Evolutionary conservation across 257 asterid species (phyloP), one percentile per base, ranked within the genome.

Genomic region (Rubia yunnanensis): DNA sequence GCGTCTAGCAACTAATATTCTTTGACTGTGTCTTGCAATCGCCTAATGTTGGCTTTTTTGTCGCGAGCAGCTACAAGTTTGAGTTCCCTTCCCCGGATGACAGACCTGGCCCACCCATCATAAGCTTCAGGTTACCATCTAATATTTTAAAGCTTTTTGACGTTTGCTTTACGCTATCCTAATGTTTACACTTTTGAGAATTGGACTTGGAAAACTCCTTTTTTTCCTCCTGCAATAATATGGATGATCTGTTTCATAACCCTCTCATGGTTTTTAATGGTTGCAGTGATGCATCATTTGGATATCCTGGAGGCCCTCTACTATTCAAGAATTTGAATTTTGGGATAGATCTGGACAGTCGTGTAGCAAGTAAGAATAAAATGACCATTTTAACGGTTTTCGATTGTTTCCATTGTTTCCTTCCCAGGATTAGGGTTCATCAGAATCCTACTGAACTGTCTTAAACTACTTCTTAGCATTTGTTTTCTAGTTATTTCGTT

Each of bases 61-160:
- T 68, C 73, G 41, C 66, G 35, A 72, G 80, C 94, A 92, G 99
- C 84, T 92, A 92, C 87, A 89, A 89, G 77, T 92, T 92, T 73
- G 99, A 89, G 73, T 92, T 92, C 74, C 99, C 99, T 60, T 90
- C 97, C 70, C 99, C 99, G 35, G 97, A 92, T 72, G 99, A 92
- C 79, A 82, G 97, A 70, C 99, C 99, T 7, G 97, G 99, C 65
- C 85, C 92, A 57, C 99, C 99, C 65, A 88, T 92, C 67, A 92
- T 92, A 80, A 92, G 97, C 81, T 92, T 92, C 94, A 92, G 97
- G 99, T 92, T 58, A 56, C 56, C 78, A 46, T 74, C 73, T 53
- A 77, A 35, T 67, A 26, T 23, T 70, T 34, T 61, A 27, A 22
- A 35, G 26, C 66, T 44, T 48, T 64, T 60, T 44, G 54, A 26